These are phyloP conservation scores for Periglandula ipomoeae DNA, from an alignment of 2,329 filamentous ascomycete species.

Conservation along the genomic window DNA sequence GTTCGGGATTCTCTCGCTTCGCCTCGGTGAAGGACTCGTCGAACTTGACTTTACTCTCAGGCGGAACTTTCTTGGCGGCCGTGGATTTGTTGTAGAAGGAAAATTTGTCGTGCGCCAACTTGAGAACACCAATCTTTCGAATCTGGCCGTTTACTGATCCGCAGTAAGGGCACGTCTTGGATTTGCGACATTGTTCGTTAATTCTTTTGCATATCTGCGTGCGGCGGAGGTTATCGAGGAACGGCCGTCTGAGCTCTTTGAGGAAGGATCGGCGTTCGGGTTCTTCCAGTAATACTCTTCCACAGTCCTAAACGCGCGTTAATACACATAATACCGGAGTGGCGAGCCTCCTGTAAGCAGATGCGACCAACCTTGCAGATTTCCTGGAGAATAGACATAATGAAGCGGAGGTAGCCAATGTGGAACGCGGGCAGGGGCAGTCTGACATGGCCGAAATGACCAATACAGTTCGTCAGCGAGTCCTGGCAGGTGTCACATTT, in stretches of 20 bases:
- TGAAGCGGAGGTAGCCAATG: slow-evolving; percentile 90
- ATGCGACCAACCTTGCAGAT: slow-evolving; percentile 74
- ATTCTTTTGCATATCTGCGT: slow-evolving; percentile 81
- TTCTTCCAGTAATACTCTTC: slow-evolving; percentile 73
- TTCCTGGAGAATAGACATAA: slow-evolving; percentile 83
- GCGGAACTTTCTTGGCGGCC: slow-evolving; percentile 73
- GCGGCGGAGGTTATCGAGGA: slow-evolving; percentile 78
- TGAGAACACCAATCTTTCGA: slow-evolving; percentile 84
- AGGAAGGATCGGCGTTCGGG: slow-evolving; percentile 67
- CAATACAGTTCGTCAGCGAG: slow-evolving; percentile 74
- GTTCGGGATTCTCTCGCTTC: slow-evolving; percentile 65
- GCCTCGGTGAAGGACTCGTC: slow-evolving; percentile 78
- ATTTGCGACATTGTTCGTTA: slow-evolving; percentile 82
- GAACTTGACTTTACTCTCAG: slow-evolving; percentile 73
- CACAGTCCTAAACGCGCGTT: slow-evolving; percentile 62
- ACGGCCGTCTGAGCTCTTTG: slow-evolving; percentile 69
- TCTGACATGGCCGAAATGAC: slow-evolving; percentile 90
- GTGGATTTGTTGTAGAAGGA: slow-evolving; percentile 81
- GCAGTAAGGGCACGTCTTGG: slow-evolving; percentile 73
- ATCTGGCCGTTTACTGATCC: slow-evolving; percentile 80
- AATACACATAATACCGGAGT: background rate
- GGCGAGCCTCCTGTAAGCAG: too few relatives aligned
- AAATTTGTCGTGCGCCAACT: slow-evolving; percentile 91
- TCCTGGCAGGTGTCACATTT: slow-evolving; percentile 78
- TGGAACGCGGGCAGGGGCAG: slow-evolving; percentile 90